Conservation (phyloP, 1,139 yeast genomes). For the Geotrichum carabidarum region DNA sequence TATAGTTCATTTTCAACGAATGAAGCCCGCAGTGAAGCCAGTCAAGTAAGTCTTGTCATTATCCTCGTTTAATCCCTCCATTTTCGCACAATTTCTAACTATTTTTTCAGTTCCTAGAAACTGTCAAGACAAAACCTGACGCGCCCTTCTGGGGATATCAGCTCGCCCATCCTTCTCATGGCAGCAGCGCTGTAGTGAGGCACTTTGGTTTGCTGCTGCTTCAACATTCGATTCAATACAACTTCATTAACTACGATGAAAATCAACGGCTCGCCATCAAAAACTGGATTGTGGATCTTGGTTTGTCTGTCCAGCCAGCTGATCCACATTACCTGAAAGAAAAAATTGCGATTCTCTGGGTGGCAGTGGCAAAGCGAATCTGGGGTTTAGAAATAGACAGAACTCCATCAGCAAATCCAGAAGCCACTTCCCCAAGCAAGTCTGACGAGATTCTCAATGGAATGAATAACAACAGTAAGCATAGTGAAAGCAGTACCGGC, state of each 20-base stretch:
- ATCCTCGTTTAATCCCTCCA: background rate
- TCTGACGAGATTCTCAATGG: constrained; percentile 7
- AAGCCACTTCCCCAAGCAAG: constrained; percentile 2
- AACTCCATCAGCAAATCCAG: background rate
- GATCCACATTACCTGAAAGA: constrained; percentile 92
- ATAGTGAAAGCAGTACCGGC: background rate
- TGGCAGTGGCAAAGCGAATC: constrained; percentile 79
- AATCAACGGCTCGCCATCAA: constrained; percentile 66
- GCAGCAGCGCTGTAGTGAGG: constrained; percentile 65
- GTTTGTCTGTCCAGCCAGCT: constrained; percentile 49
- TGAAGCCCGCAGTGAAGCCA: constrained; percentile 40
- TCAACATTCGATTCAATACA: constrained; percentile 60
- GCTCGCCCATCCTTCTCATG: constrained; percentile 62
- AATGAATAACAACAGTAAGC: constrained; percentile 6
- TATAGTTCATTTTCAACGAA: constrained; percentile 70
- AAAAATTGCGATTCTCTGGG: constrained; percentile 88
- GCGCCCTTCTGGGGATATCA: constrained; percentile 93
- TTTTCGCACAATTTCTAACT: constrained; percentile 3
- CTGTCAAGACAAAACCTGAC: constrained; percentile 69
- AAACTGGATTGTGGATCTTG: constrained; percentile 78
- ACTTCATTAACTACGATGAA: constrained; percentile 55
- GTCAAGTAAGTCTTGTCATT: constrained; percentile 27
- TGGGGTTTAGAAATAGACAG: constrained; percentile 59
- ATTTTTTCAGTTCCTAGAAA: constrained; percentile 54
- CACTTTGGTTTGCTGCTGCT: constrained; percentile 84